phyloP scores from a whole-genome alignment of 2,329 filamentous ascomycete genomes.

The Coleophoma crateriformis region DNA sequence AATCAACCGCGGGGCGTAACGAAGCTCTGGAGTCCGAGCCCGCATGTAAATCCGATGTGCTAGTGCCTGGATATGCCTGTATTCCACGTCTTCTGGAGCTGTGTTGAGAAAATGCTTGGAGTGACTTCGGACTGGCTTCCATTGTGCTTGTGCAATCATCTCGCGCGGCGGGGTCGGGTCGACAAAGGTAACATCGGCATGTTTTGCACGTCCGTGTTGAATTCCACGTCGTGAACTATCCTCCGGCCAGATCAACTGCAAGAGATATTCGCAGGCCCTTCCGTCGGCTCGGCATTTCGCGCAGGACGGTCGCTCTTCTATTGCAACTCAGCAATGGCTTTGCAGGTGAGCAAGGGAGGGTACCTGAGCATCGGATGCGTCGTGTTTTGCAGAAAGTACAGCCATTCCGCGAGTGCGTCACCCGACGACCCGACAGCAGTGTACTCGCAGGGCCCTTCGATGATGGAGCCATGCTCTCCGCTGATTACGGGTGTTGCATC shows the following conservation, averaged over 20 bases:
- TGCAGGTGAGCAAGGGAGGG: not conserved
- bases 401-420: conserved; percentile 7
- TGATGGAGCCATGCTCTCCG: no score
- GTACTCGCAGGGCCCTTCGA: no score
- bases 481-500: no score
- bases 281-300: conserved; percentile 3
- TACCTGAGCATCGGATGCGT: conserved; percentile 7
- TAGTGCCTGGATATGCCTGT: not conserved
- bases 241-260: conserved; percentile 6
- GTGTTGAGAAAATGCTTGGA: conserved; percentile 5
- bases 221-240: conserved; percentile 5
- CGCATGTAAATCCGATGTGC: not conserved
- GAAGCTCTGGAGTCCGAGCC: not conserved
- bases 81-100: conserved; percentile 3
- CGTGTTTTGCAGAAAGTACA: conserved; percentile 5
- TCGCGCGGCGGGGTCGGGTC: conserved; percentile 2
- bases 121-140: not conserved
- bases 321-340: not conserved
- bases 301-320: conserved; percentile 8
- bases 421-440: conserved; percentile 2
- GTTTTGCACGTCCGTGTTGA: conserved; percentile 5
- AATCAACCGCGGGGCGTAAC: not conserved
- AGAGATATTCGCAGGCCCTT: conserved; percentile 5
- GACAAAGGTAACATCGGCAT: conserved; percentile 1
- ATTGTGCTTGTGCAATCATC: not conserved